These are phyloP conservation scores for Ilex aquifolium DNA, from an alignment of 257 asterid genomes.

Conservation along the genomic window DNA sequence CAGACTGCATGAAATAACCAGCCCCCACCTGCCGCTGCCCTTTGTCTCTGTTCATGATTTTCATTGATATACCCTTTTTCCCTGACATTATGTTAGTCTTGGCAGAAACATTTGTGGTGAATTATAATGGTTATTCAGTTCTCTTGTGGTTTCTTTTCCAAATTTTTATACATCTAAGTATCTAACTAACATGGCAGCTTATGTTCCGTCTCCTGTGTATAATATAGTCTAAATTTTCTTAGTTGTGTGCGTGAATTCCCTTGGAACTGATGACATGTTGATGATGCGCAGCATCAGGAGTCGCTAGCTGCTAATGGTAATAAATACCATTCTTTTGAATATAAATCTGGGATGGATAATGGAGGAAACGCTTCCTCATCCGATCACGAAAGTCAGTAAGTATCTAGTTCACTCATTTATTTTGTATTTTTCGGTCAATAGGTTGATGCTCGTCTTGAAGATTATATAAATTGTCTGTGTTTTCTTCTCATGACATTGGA, in stretches of 20 bases:
- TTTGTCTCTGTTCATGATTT: too few relatives aligned
- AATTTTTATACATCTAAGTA: background rate
- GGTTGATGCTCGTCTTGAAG: too few relatives aligned
- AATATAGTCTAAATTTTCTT: constrained; percentile 1
- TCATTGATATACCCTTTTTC: too few relatives aligned
- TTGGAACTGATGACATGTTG: constrained; percentile 26
- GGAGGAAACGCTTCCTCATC: constrained; percentile 73
- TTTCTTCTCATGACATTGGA: background rate
- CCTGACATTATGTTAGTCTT: too few relatives aligned
- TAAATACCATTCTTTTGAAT: constrained; percentile 64
- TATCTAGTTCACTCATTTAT: constrained; percentile 5
- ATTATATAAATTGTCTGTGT: background rate
- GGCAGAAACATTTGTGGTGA: background rate
- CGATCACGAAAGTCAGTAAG: constrained; percentile 93
- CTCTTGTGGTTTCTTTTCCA: constrained; percentile 6
- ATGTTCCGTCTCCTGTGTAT: constrained; percentile 9
- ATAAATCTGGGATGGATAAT: constrained; percentile 55
- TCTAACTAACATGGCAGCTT: background rate
- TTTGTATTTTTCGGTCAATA: too few relatives aligned
- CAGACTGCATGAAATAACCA: background rate
- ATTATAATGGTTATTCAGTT: constrained; percentile 13
- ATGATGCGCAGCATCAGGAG: constrained; percentile 68
- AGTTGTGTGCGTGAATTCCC: constrained; percentile 14
- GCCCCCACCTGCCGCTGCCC: too few relatives aligned
- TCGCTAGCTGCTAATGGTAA: constrained; percentile 50